Evolutionary conservation across 1,139 yeast species (phyloP), one percentile per base, ranked within the genome.

Genomic region (Hanseniaspora sp.): DNA sequence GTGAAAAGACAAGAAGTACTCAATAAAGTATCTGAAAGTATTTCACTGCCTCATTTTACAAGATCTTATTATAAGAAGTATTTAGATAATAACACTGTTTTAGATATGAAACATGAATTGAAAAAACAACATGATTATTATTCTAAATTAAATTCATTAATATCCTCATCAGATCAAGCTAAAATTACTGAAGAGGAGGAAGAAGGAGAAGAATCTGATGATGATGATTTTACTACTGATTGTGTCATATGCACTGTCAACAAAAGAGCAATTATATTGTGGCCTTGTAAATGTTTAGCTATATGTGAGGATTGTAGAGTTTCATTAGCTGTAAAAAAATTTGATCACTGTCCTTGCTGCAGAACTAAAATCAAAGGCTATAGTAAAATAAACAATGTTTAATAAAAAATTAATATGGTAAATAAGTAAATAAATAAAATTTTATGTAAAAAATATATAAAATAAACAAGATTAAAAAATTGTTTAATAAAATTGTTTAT

Each of bases 201-300:
- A 6, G 46, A 48, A 7, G 11, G 58, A 9, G 54, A 55, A n/a
- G 63, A 60, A 11, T 59, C 59, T 13, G 62, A 60, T 13, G 61
- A 57, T 7, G 61, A 58, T 23, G 64, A 61, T 12, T 61, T 61
- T 5, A 64, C 60, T 39, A 57, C 64, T 30, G 57, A 68, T 5
- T 88, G 97, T 68, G 95, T 86, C 3, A 83, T 88, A 1, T 88
- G 97, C 66, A 94, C 85, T 60, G 74, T 75, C 11, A 79, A 83
- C 56, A 76, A 80, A 8, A 74, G 96, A 60, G 86, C 83, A 58
- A 78, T 88, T 44, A 81, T 88, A 15, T 72, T 92, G 2, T 88
- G 96, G 96, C 97, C 97, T 0, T 88, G 97, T 65, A 78, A 81
- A 61, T 88, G 97, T 66, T 78, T 88, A 59, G 88, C 95, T 0